Evolutionary conservation across 2,329 filamentous ascomycete species (phyloP).

Genomic region (Aspergillus glaucus): DNA sequence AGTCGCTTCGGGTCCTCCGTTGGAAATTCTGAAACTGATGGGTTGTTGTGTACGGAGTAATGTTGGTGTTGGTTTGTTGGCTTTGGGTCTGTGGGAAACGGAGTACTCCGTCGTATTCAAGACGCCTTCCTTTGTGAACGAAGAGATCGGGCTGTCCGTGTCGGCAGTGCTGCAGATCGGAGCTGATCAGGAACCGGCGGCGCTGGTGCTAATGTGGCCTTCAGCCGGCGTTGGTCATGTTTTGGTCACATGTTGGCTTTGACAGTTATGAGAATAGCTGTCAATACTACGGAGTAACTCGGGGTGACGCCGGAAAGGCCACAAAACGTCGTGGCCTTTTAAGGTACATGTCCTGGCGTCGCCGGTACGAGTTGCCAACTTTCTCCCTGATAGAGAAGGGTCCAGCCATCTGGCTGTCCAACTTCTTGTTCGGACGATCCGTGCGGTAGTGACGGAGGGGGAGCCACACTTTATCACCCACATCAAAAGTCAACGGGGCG

Average conservation of each 20-base stretch:
- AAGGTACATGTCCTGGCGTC: no score
- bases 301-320: no score
- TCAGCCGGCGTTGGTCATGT: background rate
- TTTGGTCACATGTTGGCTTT: background rate
- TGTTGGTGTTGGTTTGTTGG: no score
- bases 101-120: background rate
- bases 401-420: background rate
- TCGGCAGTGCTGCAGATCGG: background rate
- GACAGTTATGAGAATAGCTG: no score
- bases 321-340: no score
- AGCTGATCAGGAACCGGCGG: background rate
- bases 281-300: no score
- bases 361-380: no score
- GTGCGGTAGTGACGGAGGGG: background rate
- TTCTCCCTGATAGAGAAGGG: no score
- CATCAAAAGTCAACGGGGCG: background rate
- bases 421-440: background rate
- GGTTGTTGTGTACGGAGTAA: no score
- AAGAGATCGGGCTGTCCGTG: background rate
- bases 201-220: background rate
- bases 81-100: no score
- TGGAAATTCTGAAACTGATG: no score
- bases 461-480: background rate
- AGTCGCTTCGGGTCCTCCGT: no score
- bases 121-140: background rate